phyloP scores from a whole-genome alignment of 345 rosid genomes.

The Lagerstroemia speciosa region DNA sequence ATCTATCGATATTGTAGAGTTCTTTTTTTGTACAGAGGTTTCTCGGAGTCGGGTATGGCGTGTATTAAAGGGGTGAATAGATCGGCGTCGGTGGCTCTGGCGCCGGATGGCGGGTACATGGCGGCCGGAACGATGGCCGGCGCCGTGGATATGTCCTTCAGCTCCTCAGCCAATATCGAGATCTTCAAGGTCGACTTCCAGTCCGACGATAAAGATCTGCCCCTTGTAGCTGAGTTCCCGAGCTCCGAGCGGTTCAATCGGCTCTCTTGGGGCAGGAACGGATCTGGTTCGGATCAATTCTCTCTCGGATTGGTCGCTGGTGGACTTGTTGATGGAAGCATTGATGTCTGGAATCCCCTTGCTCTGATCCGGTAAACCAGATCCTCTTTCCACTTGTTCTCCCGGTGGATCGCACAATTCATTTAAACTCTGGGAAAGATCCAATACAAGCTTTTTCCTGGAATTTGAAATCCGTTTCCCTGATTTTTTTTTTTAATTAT shows the following conservation, averaged over 20 bases:
- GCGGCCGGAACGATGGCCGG: slow-evolving; percentile 99
- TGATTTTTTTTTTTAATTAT: not conserved
- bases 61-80: slow-evolving; percentile 79
- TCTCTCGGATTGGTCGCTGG: slow-evolving; percentile 88
- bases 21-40: no score
- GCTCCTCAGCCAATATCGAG: slow-evolving; percentile 89
- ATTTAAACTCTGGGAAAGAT: not conserved
- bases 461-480: not conserved
- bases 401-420: not conserved
- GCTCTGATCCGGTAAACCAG: slow-evolving; percentile 60
- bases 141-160: slow-evolving; percentile 95
- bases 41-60: slow-evolving; percentile 40
- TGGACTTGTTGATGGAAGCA: slow-evolving; percentile 86
- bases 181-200: slow-evolving; percentile 96
- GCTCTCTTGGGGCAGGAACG: slow-evolving; percentile 84
- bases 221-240: slow-evolving; percentile 63
- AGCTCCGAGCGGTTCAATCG: slow-evolving; percentile 95
- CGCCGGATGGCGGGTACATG: slow-evolving; percentile 95
- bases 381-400: not conserved
- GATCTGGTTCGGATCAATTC: slow-evolving; percentile 75
- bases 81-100: slow-evolving; percentile 93
- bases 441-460: not conserved
- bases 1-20: not conserved
- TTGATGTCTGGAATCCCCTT: slow-evolving; percentile 83
- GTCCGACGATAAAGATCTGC: slow-evolving; percentile 77